These are phyloP conservation scores for Cladorrhinum sp. DNA, from an alignment of 2,329 filamentous ascomycete genomes.

Conservation along the genomic window DNA sequence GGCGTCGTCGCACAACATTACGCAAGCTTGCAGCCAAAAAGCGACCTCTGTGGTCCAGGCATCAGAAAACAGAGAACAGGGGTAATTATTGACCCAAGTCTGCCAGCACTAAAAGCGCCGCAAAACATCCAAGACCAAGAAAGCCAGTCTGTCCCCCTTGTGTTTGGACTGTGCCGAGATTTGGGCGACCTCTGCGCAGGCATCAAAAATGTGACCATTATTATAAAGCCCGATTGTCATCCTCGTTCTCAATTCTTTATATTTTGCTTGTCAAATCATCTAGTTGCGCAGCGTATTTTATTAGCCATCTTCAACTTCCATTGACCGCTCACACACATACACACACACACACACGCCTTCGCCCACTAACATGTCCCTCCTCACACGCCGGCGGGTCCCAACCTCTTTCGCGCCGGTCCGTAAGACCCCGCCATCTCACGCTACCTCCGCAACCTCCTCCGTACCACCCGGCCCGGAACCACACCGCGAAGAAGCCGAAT, in stretches of 20 bases:
- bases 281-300: no score
- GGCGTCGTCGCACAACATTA: neutral
- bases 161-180: neutral
- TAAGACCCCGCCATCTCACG: neutral
- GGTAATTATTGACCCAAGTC: neutral
- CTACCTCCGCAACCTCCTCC: neutral
- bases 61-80: neutral
- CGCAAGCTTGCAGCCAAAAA: neutral
- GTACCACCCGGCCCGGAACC: neutral
- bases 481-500: constrained; percentile 14
- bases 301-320: no score
- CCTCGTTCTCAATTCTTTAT: no score
- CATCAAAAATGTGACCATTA: neutral
- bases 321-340: no score
- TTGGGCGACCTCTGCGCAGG: neutral
- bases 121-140: neutral
- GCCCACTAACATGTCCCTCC: neutral
- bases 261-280: no score
- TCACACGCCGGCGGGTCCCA: neutral
- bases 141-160: neutral
- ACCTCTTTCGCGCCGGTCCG: neutral
- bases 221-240: no score
- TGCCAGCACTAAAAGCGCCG: neutral
- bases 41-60: neutral
- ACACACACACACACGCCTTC: neutral